Evolutionary conservation across 805 yeast species (phyloP).

Genomic region (Zygotorulaspora danielsina): DNA sequence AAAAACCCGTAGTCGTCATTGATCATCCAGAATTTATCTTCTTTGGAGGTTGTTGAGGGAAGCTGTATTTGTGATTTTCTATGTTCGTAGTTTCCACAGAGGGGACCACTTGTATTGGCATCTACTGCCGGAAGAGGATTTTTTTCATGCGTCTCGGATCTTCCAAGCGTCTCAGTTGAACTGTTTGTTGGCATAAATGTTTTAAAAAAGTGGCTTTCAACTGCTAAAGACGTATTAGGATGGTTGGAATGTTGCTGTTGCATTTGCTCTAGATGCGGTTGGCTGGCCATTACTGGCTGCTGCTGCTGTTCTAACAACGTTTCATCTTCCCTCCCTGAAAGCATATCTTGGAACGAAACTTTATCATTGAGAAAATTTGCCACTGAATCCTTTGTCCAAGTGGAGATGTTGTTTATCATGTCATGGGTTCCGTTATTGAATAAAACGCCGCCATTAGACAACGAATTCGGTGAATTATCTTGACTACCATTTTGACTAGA

Average conservation of each 20-base stretch:
- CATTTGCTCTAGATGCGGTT: neutral
- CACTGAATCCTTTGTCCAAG: constrained; percentile 46
- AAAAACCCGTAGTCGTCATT: constrained; percentile 47
- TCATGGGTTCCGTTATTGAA: constrained; percentile 45
- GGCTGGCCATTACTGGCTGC: constrained; percentile 8
- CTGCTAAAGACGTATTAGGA: neutral
- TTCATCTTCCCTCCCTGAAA: constrained; percentile 7
- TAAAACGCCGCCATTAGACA: constrained; percentile 20
- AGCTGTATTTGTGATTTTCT: constrained; percentile 5
- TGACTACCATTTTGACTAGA: constrained; percentile 5
- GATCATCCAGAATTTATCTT: constrained; percentile 47
- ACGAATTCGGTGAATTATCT: constrained; percentile 8
- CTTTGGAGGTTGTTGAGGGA: constrained; percentile 9
- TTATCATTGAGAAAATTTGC: constrained; percentile 17
- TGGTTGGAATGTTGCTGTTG: neutral
- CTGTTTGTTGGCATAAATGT: neutral
- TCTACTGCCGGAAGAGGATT: neutral
- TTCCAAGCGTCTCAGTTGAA: neutral
- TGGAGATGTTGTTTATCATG: constrained; percentile 58
- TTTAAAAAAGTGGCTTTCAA: neutral
- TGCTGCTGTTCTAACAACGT: constrained; percentile 11
- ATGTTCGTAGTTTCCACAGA: neutral
- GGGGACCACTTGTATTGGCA: neutral
- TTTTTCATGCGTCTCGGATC: neutral
- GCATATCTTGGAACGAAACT: constrained; percentile 7